Base-by-base conservation (phyloP, 2,329 filamentous ascomycete species). In the Chaetomiaceae sp. region DNA sequence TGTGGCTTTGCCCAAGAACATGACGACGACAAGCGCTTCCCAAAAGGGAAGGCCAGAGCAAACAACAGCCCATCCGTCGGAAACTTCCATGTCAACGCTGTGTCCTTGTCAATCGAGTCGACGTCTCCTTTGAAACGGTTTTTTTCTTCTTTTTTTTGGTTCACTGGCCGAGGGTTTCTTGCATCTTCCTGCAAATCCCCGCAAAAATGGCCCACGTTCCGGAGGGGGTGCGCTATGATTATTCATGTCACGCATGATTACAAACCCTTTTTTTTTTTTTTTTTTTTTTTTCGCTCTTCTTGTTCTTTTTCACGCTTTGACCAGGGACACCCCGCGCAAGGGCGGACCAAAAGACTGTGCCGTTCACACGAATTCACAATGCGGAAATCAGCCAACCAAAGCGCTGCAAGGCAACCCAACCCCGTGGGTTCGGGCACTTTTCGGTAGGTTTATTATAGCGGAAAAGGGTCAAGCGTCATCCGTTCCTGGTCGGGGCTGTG, bases 361-460 rank as follows among this genome's bases (percentile, higher is more conserved):
- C 32, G n/a, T 44, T 43, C 38, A 51, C 37, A 41, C 9, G 8
- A 40, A 4, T 23, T 43, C 40, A 23, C 30, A 13, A 27, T 6
- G 30, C 46, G 32, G 32, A 51, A 51, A 44, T 27, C 33, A 33
- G 41, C 48, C 48, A 51, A 51, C 48, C 41, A 51, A 2, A 21
- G 14, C 25, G 11, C 30, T 36, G 30, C 20, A 27, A 20, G 7
- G 29, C 6, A 49, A 41, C 46, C 52, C 52, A 46, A 29, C 20
- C 29, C 51, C 46, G 29, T 46, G 51, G 51, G 20, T 43, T 50
- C 46, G 52, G 52, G 46, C 52, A 54, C 46, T 54, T 49, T 45
- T 49, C 51, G 46, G 51, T 16, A 25, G 34, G 40, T 49, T 45
- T 9, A 18, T 5, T 46, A 8, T 30, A 25, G 21, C 16, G 11